Evolutionary conservation across 306 rosid genomes (phyloP).

Genomic region (Vigna angularis): DNA sequence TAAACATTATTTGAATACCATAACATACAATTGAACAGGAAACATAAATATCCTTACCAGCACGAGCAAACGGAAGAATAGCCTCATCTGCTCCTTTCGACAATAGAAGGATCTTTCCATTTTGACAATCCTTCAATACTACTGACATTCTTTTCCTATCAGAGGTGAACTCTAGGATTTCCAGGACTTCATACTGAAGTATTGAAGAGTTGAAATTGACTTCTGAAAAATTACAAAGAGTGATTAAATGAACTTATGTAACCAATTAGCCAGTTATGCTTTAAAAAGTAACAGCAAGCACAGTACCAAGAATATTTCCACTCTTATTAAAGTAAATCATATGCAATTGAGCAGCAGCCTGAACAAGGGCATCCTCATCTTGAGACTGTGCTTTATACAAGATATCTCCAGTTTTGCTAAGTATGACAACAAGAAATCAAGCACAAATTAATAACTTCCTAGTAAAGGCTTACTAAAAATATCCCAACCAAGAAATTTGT

Average conservation of each 20-base stretch:
- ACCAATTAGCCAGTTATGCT: constrained; percentile 32
- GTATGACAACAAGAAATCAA: constrained; percentile 44
- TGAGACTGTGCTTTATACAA: constrained; percentile 97
- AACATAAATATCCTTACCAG: constrained; percentile 59
- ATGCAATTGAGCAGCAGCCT: constrained; percentile 85
- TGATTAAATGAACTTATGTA: constrained; percentile 42
- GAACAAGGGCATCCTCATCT: constrained; percentile 99
- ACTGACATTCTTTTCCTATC: constrained; percentile 99
- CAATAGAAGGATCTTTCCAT: constrained; percentile 83
- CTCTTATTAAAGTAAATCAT: constrained; percentile 83
- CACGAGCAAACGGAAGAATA: constrained; percentile 75
- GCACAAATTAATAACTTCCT: constrained; percentile 30
- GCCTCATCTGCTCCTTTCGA: constrained; percentile 99
- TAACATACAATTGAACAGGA: constrained; percentile 26
- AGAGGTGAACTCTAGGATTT: constrained; percentile 92
- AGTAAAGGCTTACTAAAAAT: constrained; percentile 9
- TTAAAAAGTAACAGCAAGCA: constrained; percentile 40
- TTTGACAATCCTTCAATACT: constrained; percentile 85
- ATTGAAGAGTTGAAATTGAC: constrained; percentile 76
- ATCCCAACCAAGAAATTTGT: constrained; percentile 25
- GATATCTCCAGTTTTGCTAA: constrained; percentile 87
- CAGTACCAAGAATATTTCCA: constrained; percentile 74
- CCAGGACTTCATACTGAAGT: constrained; percentile 83
- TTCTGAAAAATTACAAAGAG: constrained; percentile 65
- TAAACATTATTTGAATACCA: constrained; percentile 36